Conservation (phyloP, 2,329 filamentous ascomycete genomes). For the Ophiostoma piceae region DNA sequence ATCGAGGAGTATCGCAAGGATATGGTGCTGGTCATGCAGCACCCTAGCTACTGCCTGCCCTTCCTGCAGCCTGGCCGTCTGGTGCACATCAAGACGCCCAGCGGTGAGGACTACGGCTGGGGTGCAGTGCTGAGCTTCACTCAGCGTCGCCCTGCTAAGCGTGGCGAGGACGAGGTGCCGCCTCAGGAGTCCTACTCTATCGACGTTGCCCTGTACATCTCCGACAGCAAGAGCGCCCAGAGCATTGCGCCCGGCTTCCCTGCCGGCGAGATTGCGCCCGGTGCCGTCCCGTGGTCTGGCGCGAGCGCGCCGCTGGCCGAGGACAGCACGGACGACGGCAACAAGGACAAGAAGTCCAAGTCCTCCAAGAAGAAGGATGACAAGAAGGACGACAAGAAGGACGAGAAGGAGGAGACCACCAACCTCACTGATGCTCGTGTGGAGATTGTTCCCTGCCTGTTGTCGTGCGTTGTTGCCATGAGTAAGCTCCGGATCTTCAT, state of each 20-base stretch:
- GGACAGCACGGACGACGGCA: slow-evolving; percentile 9
- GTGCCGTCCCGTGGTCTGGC: slow-evolving; percentile 53
- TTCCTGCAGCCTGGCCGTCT: slow-evolving; percentile 86
- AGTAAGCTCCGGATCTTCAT: slow-evolving; percentile 79
- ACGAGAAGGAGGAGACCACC: slow-evolving; percentile 3
- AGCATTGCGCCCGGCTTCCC: slow-evolving; percentile 39
- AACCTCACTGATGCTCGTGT: slow-evolving; percentile 44
- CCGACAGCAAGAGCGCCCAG: slow-evolving; percentile 42
- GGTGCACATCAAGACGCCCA: slow-evolving; percentile 73
- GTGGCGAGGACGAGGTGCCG: slow-evolving; percentile 58
- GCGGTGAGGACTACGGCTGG: slow-evolving; percentile 84
- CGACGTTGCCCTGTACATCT: slow-evolving; percentile 68
- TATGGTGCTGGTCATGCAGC: slow-evolving; percentile 86
- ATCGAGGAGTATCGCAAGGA: slow-evolving; percentile 79
- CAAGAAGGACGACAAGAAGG: slow-evolving; percentile 15
- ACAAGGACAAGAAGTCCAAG: slow-evolving; percentile 9
- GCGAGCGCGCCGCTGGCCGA: background rate
- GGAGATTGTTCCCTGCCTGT: slow-evolving; percentile 78
- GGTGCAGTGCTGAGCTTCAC: slow-evolving; percentile 76
- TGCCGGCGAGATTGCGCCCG: slow-evolving; percentile 52
- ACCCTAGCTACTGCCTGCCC: slow-evolving; percentile 77
- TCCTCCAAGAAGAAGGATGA: slow-evolving; percentile 15
- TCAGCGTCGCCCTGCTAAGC: slow-evolving; percentile 58
- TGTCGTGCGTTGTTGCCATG: slow-evolving; percentile 79
- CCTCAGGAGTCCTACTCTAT: slow-evolving; percentile 76